Evolutionary conservation across 352 stramenopile species (phyloP).

Genomic region (Aphanomyces invadans): DNA sequence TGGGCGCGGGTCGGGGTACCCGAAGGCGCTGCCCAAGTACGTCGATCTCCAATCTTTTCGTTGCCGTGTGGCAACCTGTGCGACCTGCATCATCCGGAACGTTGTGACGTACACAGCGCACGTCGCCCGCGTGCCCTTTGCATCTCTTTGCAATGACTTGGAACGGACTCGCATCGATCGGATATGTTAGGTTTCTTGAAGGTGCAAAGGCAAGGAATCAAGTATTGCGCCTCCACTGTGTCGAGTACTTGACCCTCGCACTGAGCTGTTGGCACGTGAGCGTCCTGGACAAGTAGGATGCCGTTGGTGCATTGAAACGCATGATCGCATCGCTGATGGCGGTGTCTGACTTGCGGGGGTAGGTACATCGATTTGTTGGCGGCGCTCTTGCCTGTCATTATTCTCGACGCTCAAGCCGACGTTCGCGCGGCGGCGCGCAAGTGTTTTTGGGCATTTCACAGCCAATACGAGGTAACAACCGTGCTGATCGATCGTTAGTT

Average conservation of each 20-base stretch:
- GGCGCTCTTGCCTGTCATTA: conserved; percentile 43
- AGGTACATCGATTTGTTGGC: conserved; percentile 57
- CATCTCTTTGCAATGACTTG: too few relatives aligned
- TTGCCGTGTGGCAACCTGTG: conserved; percentile 16
- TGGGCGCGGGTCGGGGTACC: conserved; percentile 55
- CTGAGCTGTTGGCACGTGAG: conserved; percentile 51
- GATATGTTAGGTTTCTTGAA: conserved; percentile 50
- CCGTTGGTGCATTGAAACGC: conserved; percentile 27
- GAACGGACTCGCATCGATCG: too few relatives aligned
- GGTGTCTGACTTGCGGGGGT: too few relatives aligned
- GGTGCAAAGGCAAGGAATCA: conserved; percentile 67
- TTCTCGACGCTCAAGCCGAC: conserved; percentile 62
- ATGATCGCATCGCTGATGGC: too few relatives aligned
- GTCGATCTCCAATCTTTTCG: too few relatives aligned
- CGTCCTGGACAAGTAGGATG: conserved; percentile 71
- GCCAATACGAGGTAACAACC: conserved; percentile 46
- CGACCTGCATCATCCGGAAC: background rate
- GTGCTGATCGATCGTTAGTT: background rate
- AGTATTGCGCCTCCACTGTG: conserved; percentile 59
- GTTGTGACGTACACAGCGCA: too few relatives aligned
- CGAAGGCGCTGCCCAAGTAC: conserved; percentile 64
- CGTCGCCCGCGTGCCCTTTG: too few relatives aligned
- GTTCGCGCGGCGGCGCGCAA: conserved; percentile 70
- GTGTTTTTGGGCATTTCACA: conserved; percentile 69
- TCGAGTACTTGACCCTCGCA: conserved; percentile 68